These are phyloP conservation scores for Hibiscus tridactylites DNA, from an alignment of 345 rosid species.

Conservation along the genomic window DNA sequence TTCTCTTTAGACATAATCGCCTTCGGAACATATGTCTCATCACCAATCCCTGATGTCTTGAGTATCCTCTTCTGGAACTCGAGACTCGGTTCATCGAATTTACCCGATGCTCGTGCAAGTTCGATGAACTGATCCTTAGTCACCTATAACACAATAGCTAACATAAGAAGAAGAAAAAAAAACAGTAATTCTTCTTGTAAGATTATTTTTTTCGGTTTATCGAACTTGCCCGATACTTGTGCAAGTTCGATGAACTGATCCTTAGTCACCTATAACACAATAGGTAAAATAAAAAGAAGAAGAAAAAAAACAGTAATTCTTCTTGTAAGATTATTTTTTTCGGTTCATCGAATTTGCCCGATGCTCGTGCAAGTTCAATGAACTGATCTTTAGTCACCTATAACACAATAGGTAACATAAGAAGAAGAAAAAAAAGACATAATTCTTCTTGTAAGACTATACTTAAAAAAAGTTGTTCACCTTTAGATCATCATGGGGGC, in stretches of 20 bases:
- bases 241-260: slow-evolving; percentile 61
- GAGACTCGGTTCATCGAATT: slow-evolving; percentile 53
- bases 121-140: slow-evolving; percentile 65
- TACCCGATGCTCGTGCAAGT: slow-evolving; percentile 44
- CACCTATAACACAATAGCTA: slow-evolving; percentile 30
- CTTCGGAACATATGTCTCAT: slow-evolving; percentile 75
- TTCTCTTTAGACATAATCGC: slow-evolving; percentile 43
- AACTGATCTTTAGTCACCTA: slow-evolving; percentile 76
- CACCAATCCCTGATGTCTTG: slow-evolving; percentile 74
- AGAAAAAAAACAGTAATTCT: too few relatives aligned
- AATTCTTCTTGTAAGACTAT: too few relatives aligned
- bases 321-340: too few relatives aligned
- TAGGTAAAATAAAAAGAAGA: too few relatives aligned
- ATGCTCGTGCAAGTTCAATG: too few relatives aligned
- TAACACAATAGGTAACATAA: neutral
- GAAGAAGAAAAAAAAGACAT: neutral
- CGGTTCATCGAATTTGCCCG: too few relatives aligned
- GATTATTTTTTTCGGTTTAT: slow-evolving; percentile 27
- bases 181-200: too few relatives aligned
- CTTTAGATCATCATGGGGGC: slow-evolving; percentile 76
- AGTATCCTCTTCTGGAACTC: slow-evolving; percentile 63
- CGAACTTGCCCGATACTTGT: slow-evolving; percentile 56
- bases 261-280: too few relatives aligned
- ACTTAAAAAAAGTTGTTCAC: slow-evolving; percentile 18
- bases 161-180: neutral